Evolutionary conservation across 192 early-diverging fungal species (phyloP).

Genomic region (Lobosporangium transversale): DNA sequence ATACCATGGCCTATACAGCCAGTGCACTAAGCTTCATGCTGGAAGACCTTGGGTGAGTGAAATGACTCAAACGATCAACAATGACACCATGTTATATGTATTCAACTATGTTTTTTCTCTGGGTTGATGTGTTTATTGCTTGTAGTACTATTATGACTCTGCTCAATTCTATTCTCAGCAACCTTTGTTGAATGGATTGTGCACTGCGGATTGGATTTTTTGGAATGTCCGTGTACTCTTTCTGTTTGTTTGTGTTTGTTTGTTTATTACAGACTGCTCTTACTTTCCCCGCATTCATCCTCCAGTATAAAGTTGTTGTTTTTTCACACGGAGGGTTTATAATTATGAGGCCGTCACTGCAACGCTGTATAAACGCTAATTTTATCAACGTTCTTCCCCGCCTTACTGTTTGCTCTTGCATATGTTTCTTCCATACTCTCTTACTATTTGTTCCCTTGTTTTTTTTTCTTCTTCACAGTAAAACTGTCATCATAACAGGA

Average conservation of each 20-base stretch:
- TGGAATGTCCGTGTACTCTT: too few species aligned
- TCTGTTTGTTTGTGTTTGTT: too few species aligned
- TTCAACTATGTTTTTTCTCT: neutral
- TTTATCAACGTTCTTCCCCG: conserved; percentile 3
- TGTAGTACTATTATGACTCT: too few species aligned
- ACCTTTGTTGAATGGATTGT: too few species aligned
- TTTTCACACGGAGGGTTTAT: conserved; percentile 19
- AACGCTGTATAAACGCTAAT: too few species aligned
- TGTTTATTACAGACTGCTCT: neutral
- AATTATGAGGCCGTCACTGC: conserved; percentile 7
- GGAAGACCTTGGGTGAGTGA: conserved; percentile 87
- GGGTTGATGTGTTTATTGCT: neutral
- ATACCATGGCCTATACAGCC: conserved; percentile 91
- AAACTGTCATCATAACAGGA: conserved; percentile 97
- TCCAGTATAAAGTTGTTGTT: neutral
- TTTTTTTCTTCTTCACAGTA: conserved; percentile 57
- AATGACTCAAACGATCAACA: conserved; percentile 14
- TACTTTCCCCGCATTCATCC: neutral
- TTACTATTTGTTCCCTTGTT: too few species aligned
- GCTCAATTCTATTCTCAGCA: too few species aligned
- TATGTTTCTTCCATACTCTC: too few species aligned
- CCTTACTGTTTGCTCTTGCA: too few species aligned
- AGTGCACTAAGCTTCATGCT: conserved; percentile 94
- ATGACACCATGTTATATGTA: too few species aligned
- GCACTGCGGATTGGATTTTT: too few species aligned